These are phyloP conservation scores for Pseudonitzschia pungens DNA, from an alignment of 108 stramenopile genomes.

Conservation along the genomic window DNA sequence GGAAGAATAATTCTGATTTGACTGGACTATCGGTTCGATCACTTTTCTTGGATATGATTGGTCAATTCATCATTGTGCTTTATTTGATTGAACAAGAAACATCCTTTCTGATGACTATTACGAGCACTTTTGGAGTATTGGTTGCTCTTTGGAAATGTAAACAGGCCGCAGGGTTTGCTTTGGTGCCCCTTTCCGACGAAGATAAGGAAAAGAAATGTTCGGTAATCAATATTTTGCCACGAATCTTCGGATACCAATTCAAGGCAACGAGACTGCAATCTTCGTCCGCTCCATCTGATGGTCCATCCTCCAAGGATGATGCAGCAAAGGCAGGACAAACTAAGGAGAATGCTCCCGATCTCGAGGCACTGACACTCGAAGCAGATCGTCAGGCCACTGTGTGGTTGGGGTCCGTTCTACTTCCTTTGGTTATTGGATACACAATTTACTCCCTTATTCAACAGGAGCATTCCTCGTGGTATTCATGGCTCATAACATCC, in stretches of 20 bases:
- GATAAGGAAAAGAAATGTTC: constrained; percentile 21
- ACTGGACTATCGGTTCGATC: constrained; percentile 83
- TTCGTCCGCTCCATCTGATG: constrained; percentile 8
- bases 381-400: constrained; percentile 83
- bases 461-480: constrained; percentile 84
- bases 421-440: constrained; percentile 78
- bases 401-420: constrained; percentile 61
- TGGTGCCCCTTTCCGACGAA: constrained; percentile 42
- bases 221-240: constrained; percentile 61
- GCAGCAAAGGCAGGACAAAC: constrained; percentile 15
- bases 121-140: constrained; percentile 73
- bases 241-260: constrained; percentile 71
- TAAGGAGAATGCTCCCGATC: constrained; percentile 34
- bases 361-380: constrained; percentile 73
- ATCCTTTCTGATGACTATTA: constrained; percentile 84
- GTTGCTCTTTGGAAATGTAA: constrained; percentile 87
- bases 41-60: constrained; percentile 85
- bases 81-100: constrained; percentile 89
- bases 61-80: constrained; percentile 85
- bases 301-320: neutral
- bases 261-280: constrained; percentile 63
- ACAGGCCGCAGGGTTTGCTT: constrained; percentile 64
- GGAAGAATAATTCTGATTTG: constrained; percentile 86
- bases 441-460: constrained; percentile 68
- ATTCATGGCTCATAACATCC: constrained; percentile 87